Evolutionary conservation across 2,329 filamentous ascomycete genomes (phyloP).

Genomic region (Pseudopyricularia cyperi): DNA sequence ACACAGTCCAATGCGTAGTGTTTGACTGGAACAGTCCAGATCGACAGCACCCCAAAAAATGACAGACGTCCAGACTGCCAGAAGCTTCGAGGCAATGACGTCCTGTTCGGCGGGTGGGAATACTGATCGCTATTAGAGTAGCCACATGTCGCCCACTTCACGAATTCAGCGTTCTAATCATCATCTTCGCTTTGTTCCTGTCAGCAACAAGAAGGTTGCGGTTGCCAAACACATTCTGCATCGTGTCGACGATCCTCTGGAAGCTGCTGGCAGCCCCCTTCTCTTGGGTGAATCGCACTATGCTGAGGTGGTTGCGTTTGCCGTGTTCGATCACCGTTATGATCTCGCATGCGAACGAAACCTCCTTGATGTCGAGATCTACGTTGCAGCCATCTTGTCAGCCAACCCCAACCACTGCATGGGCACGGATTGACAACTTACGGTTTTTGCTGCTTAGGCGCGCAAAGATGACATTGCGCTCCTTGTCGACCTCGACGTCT

Average conservation of each 20-base stretch:
- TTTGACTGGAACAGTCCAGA: background rate
- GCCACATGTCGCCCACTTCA: slow-evolving; percentile 13
- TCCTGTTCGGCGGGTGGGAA: background rate
- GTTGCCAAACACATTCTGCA: slow-evolving; percentile 54
- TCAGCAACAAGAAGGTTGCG: slow-evolving; percentile 58
- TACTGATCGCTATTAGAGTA: background rate
- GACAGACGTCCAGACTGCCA: background rate
- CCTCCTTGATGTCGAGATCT: slow-evolving; percentile 74
- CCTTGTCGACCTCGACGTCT: slow-evolving; percentile 66
- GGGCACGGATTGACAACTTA: too few relatives aligned
- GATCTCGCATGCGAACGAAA: slow-evolving; percentile 77
- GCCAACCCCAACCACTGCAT: too few relatives aligned
- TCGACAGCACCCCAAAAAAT: background rate
- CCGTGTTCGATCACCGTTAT: slow-evolving; percentile 84
- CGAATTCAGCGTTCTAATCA: slow-evolving; percentile 54
- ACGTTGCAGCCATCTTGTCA: background rate
- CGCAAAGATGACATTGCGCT: slow-evolving; percentile 67
- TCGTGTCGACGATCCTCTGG: slow-evolving; percentile 65
- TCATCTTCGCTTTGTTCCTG: slow-evolving; percentile 53
- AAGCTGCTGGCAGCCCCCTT: slow-evolving; percentile 87
- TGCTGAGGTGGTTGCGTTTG: slow-evolving; percentile 59
- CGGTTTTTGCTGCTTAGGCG: slow-evolving; percentile 66
- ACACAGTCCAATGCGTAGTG: background rate
- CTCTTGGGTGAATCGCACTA: slow-evolving; percentile 79
- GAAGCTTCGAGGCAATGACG: background rate